Percentiles rank a stretch among this genome's conserved stretches.
Evolutionary conservation across 164 flowering plant genomes (phyloP).

Genomic region (Litsea cubeba): DNA sequence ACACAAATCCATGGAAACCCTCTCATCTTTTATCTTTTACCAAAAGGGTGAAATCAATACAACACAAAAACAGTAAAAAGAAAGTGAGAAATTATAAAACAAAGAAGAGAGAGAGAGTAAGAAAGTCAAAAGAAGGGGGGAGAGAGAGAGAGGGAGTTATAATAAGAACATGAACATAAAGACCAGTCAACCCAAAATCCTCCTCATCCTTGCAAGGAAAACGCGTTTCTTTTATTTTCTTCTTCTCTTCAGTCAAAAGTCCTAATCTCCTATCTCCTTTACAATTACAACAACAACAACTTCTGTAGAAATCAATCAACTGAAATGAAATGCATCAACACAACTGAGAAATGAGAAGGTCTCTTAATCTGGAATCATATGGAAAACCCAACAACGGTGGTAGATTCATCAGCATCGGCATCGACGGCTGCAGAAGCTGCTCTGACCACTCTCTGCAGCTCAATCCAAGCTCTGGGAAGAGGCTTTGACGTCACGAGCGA

Average conservation of each 20-base stretch:
- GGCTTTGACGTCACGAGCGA: constrained; percentile 96
- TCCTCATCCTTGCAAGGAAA: constrained; percentile 1
- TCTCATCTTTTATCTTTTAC: too few relatives aligned
- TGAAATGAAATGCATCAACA: constrained; percentile 2
- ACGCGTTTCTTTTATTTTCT: constrained; percentile 3
- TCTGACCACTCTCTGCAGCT: constrained; percentile 54
- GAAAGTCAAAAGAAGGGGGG: background rate
- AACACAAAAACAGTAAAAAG: too few relatives aligned
- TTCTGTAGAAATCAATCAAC: too few relatives aligned
- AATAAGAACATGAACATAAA: background rate
- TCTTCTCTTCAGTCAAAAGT: constrained; percentile 9
- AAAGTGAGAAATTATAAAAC: too few relatives aligned
- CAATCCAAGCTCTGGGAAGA: constrained; percentile 87
- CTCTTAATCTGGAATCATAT: background rate
- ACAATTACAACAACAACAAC: too few relatives aligned
- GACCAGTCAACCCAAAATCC: constrained; percentile 16
- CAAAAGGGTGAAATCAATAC: too few relatives aligned
- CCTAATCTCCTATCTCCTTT: background rate
- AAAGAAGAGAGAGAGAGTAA: background rate
- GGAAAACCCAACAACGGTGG: constrained; percentile 4
- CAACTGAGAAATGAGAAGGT: constrained; percentile 6
- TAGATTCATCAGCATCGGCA: background rate
- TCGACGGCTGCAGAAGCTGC: constrained; percentile 27
- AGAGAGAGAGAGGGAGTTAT: too few relatives aligned
- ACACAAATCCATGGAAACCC: too few relatives aligned